Percentiles rank a stretch among this genome's conserved stretches.
Evolutionary conservation across 257 asterid species (phyloP).

Genomic region (Penstemon newberryi): DNA sequence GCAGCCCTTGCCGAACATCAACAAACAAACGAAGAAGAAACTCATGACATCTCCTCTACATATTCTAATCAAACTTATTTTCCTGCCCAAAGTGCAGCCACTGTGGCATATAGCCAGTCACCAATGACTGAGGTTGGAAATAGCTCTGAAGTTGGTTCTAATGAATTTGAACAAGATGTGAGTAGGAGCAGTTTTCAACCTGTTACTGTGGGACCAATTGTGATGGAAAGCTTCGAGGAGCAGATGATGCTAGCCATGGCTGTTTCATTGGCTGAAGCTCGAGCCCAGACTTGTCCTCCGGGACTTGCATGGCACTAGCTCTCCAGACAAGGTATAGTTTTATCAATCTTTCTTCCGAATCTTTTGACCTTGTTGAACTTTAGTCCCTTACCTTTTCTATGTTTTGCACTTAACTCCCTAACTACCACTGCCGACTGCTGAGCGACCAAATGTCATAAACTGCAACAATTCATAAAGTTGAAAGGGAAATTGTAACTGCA

Average conservation of each 20-base stretch:
- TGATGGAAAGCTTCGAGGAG: constrained; percentile 91
- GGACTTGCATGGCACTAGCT: constrained; percentile 77
- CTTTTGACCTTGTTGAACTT: no score
- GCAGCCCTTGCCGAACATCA: constrained; percentile 98
- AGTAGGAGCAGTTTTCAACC: constrained; percentile 41
- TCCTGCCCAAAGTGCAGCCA: constrained; percentile 38
- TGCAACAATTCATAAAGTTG: no score
- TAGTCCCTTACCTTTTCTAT: no score
- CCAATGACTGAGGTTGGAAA: constrained; percentile 53
- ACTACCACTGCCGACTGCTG: no score
- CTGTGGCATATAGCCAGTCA: constrained; percentile 13
- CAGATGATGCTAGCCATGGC: constrained; percentile 92
- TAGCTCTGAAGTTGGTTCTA: constrained; percentile 56
- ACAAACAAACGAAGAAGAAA: constrained; percentile 50
- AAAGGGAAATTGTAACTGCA: no score
- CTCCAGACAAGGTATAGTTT: constrained; percentile 22
- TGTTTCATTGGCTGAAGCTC: constrained; percentile 94
- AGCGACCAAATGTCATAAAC: no score
- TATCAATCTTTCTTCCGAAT: no score
- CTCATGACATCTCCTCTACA: constrained; percentile 47
- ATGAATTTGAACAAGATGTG: constrained; percentile 53
- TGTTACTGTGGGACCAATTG: constrained; percentile 37
- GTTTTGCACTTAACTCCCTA: no score
- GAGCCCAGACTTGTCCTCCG: constrained; percentile 52
- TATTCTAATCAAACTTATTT: constrained; percentile 39